phyloP scores from a whole-genome alignment of 345 rosid genomes.

The Lepidium aucheri region DNA sequence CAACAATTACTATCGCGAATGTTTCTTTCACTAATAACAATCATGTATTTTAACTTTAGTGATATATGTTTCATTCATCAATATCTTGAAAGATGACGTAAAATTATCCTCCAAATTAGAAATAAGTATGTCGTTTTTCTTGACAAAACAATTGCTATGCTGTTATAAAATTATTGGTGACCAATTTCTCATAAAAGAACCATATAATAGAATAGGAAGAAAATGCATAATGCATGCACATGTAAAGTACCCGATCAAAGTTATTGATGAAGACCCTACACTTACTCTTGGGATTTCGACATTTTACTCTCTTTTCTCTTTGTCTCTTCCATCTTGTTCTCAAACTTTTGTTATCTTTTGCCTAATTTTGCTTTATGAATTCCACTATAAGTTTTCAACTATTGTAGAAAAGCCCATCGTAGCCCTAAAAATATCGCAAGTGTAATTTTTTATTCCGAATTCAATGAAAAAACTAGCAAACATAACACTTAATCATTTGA shows the following conservation, averaged over 20 bases:
- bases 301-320: constrained; percentile 10
- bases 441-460: no score
- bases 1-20: no score
- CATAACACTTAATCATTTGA: no score
- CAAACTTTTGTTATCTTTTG: constrained; percentile 26
- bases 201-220: constrained; percentile 6
- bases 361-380: no score
- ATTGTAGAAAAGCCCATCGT: no score
- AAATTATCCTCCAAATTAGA: background rate
- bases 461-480: no score
- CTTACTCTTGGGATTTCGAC: background rate
- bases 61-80: background rate
- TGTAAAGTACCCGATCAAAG: no score
- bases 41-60: background rate
- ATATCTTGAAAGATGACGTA: background rate
- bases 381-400: background rate
- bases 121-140: background rate
- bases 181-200: background rate
- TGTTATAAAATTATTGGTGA: background rate
- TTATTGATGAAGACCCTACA: no score
- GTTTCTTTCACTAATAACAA: background rate
- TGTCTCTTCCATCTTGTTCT: constrained; percentile 26
- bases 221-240: constrained; percentile 24
- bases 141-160: background rate
- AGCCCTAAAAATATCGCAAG: no score